Conservation (phyloP, 768 basidiomycete species). For the Mycena polygramma region DNA sequence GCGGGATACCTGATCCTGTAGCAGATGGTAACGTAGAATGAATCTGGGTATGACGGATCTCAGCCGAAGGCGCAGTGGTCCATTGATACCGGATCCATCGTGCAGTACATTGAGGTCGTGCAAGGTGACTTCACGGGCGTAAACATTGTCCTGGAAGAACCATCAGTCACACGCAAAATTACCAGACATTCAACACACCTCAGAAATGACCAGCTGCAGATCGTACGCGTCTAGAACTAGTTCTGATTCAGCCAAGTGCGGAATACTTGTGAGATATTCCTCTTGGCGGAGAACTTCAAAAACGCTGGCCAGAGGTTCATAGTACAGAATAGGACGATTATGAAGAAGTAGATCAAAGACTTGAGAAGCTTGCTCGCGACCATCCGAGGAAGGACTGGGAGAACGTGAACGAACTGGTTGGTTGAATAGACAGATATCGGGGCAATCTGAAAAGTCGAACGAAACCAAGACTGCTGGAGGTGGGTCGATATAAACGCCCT, state of each 20-base stretch:
- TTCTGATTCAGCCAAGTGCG: conserved; percentile 69
- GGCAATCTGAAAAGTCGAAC: conserved; percentile 52
- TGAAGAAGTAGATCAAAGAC: conserved; percentile 66
- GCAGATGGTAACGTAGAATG: conserved; percentile 71
- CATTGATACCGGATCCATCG: conserved; percentile 71
- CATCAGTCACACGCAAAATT: conserved; percentile 12
- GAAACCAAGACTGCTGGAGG: conserved; percentile 77
- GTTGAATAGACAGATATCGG: conserved; percentile 69
- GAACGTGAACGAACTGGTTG: conserved; percentile 52
- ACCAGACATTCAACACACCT: conserved; percentile 58
- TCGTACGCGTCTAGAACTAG: conserved; percentile 80
- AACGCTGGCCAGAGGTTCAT: conserved; percentile 77
- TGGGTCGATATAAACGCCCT: conserved; percentile 81
- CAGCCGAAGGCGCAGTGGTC: conserved; percentile 73
- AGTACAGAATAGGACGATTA: conserved; percentile 78
- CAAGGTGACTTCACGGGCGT: conserved; percentile 75
- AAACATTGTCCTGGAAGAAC: conserved; percentile 71
- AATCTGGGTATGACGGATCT: conserved; percentile 68
- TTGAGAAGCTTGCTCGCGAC: conserved; percentile 33
- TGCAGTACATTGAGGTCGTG: conserved; percentile 81
- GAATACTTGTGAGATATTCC: conserved; percentile 59
- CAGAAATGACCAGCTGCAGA: conserved; percentile 71
- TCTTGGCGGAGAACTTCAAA: conserved; percentile 82
- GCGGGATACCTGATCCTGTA: conserved; percentile 68
- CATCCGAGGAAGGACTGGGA: conserved; percentile 42